These are phyloP conservation scores for Nowakowskiella sp. DNA, from an alignment of 192 early-diverging fungal genomes.

Conservation along the genomic window DNA sequence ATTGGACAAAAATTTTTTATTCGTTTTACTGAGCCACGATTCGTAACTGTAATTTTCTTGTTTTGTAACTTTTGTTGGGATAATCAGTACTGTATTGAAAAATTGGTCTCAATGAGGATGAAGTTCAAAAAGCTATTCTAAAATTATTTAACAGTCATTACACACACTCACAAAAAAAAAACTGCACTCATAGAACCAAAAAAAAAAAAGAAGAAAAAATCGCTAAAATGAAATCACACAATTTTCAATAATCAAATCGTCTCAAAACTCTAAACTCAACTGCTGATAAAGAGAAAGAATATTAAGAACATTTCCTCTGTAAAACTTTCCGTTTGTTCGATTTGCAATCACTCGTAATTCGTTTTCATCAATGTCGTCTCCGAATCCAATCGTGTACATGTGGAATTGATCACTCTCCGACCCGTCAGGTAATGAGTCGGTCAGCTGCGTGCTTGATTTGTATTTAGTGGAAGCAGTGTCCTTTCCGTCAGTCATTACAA, in stretches of 20 bases:
- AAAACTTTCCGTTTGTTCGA: background rate
- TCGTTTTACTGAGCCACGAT: no score
- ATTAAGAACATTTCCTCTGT: background rate
- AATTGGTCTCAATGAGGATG: no score
- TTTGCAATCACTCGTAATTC: background rate
- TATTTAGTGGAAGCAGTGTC: background rate
- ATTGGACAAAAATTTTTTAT: no score
- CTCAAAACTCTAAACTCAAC: background rate
- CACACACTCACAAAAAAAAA: background rate
- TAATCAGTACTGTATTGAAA: no score
- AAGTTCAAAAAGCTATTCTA: background rate
- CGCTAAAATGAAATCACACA: background rate
- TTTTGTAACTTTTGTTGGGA: no score
- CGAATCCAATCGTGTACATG: background rate
- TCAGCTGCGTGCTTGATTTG: background rate
- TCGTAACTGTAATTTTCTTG: no score
- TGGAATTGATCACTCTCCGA: background rate
- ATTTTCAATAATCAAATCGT: background rate
- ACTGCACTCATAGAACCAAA: background rate
- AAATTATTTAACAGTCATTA: background rate
- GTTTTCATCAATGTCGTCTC: background rate
- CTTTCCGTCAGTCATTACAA: background rate
- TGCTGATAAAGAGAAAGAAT: background rate
- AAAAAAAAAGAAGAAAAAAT: background rate
- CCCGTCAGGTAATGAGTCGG: background rate